These are phyloP conservation scores for Arctium minus DNA, from an alignment of 129 eudicot species.

Conservation along the genomic window DNA sequence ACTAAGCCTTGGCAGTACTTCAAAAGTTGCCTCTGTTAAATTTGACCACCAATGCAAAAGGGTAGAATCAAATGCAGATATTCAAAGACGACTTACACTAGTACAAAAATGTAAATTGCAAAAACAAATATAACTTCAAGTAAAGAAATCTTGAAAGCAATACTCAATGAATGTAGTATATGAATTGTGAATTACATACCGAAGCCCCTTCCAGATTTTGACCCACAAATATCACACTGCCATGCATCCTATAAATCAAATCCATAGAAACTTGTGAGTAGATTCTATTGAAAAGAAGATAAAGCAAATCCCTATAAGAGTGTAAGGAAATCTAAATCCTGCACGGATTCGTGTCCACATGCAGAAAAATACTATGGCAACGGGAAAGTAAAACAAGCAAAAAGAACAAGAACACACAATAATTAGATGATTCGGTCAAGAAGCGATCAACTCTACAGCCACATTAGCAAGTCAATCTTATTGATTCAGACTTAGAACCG, in stretches of 20 bases:
- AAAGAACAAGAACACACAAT: too few species aligned
- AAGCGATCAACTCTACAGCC: too few species aligned
- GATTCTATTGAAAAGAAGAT: background rate
- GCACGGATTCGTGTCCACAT: too few species aligned
- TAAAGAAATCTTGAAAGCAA: background rate
- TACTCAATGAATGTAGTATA: background rate
- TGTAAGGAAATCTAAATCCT: too few species aligned
- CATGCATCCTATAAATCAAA: slow-evolving; percentile 70
- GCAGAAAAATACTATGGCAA: too few species aligned
- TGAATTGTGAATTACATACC: slow-evolving; percentile 48
- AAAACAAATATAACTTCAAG: background rate
- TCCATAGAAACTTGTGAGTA: background rate
- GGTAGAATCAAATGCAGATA: slow-evolving; percentile 3
- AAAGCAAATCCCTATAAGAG: background rate
- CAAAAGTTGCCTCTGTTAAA: slow-evolving; percentile 84
- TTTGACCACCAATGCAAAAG: slow-evolving; percentile 10
- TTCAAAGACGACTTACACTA: background rate
- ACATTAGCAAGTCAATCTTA: too few species aligned
- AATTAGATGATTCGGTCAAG: too few species aligned
- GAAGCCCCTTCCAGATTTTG: slow-evolving; percentile 96
- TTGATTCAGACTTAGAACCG: too few species aligned
- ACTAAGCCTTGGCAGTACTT: slow-evolving; percentile 89
- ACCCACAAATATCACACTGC: slow-evolving; percentile 99
- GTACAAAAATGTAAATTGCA: background rate
- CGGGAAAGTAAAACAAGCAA: too few species aligned